These are phyloP conservation scores for Pisolithus tinctorius DNA, from an alignment of 768 basidiomycete genomes.

Conservation along the genomic window DNA sequence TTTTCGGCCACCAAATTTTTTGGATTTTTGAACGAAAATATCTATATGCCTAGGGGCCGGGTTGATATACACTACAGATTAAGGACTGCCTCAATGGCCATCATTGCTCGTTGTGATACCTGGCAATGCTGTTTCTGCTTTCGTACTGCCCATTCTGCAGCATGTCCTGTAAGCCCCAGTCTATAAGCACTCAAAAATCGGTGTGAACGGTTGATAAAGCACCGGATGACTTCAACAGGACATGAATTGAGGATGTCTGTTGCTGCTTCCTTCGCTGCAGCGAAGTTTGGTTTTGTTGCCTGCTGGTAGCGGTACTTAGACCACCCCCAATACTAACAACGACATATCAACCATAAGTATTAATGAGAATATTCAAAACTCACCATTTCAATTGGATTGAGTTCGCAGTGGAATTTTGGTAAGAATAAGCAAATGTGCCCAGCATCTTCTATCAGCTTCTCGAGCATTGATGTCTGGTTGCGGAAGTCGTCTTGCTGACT, in stretches of 20 bases:
- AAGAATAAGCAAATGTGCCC: conserved; percentile 12
- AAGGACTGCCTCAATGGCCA: conserved; percentile 23
- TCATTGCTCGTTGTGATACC: conserved; percentile 26
- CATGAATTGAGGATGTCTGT: not conserved
- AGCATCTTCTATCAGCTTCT: conserved; percentile 11
- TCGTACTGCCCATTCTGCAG: conserved; percentile 31
- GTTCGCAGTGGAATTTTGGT: conserved; percentile 33
- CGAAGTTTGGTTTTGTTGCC: not conserved
- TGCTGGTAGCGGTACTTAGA: not conserved
- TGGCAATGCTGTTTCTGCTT: conserved; percentile 16
- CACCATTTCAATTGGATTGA: conserved; percentile 22
- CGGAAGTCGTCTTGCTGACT: conserved; percentile 24
- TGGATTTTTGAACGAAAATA: too few relatives aligned
- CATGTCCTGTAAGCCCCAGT: conserved; percentile 28
- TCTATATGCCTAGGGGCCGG: too few relatives aligned
- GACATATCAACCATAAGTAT: too few relatives aligned
- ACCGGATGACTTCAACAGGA: not conserved
- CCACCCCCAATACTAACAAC: not conserved
- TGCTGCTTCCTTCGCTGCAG: not conserved
- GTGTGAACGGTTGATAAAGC: conserved; percentile 15
- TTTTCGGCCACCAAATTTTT: too few relatives aligned
- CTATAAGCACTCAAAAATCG: conserved; percentile 32
- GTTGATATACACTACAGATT: too few relatives aligned
- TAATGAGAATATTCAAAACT: not conserved
- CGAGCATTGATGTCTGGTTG: conserved; percentile 18